Base-by-base conservation (phyloP, 2,329 filamentous ascomycete genomes). In the Herpotrichia juniperi region DNA sequence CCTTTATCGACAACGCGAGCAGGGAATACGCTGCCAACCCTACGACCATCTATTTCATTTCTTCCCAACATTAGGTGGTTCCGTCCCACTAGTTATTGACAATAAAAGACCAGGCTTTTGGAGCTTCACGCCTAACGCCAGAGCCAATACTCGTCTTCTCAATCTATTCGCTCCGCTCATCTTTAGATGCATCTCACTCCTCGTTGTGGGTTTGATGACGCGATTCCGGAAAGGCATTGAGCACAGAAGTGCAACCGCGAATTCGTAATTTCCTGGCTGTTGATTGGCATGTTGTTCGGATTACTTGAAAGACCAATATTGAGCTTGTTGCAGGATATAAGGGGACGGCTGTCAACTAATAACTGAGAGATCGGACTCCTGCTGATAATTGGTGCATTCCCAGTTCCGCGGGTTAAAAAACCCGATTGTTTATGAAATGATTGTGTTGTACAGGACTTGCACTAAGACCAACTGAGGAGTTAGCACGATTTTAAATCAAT, bases 191-290 rank as follows among this genome's bases (percentile, higher is more conserved):
- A 37, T 37, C 14, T 46, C 44, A 11, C 4, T 46, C 30, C 17
- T 26, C 3, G 25, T 46, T 5, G 24, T 46, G 8, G 44, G 30
- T 3, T 11, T 46, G 19, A 26, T 46, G 17, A 32, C 44, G 6
- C 17, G 44, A 7, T 46, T 46, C 30, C 28, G 19, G 10, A 46
- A 46, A 25, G 44, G 44, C 28, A 37, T 8, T 4, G n/a, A 46
- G 44, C 19, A 46, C 44, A 6, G 8, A 28, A 10, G 2, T 46
- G 2, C 44, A 46, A 21, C n/a, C 44, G 44, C 11, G 28, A 31
- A 6, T 46, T 46, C n/a, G 26, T 22, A 11, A 46, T 46, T 28
- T 22, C 30, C 9, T 46, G 44, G 44, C 31, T 46, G 11, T 5
- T 46, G 4, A 19, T 46, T 9, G 44, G 44, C 11, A 35, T 37